Base-by-base conservation (phyloP, 306 rosid genomes). In the Geum urbanum region DNA sequence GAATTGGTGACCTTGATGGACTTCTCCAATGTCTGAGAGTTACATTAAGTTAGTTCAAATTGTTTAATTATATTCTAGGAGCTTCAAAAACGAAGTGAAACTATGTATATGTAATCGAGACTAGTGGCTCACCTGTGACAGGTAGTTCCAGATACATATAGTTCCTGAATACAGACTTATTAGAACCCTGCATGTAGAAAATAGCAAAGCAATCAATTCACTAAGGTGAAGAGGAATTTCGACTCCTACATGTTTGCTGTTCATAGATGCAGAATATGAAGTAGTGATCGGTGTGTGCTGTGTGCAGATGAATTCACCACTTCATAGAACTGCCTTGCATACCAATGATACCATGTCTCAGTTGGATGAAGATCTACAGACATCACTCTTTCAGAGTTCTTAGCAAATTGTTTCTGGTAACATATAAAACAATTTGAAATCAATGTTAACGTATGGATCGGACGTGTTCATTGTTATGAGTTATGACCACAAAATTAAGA, bases 321-420 rank as follows among this genome's bases (percentile, higher is more conserved):
- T 63, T 15, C 9, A 43, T 6, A 63, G n/a, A 76, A 16, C 59
- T 74, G 52, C 5, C 19, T 10, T 2, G 10, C 10, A 3, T 0
- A 4, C 1, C n/a, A n/a, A n/a, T n/a, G 41, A 4, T 89, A 89
- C 96, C 92, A 89, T 86, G 96, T 90, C 65, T 89, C 88, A 74
- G 88, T 80, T 66, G 90, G 92, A 83, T 89, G 90, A 6, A 81
- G 81, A 85, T 86, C 92, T 76, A 86, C 82, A 49, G 92, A 86
- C 76, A 86, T 89, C 0, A 89, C 92, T 85, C 88, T 83, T 63
- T 89, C 90, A 37, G 90, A 86, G 69, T 82, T 81, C 64, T 83
- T 90, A 1, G 87, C 83, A 81, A 83, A 86, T 62, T 83, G 70
- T 64, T 86, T 69, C 96, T 89, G 85, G n/a, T n/a, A n/a, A n/a